These are phyloP conservation scores for Lentithecium fluviatile DNA, from an alignment of 495 filamentous ascomycete species.

Conservation along the genomic window DNA sequence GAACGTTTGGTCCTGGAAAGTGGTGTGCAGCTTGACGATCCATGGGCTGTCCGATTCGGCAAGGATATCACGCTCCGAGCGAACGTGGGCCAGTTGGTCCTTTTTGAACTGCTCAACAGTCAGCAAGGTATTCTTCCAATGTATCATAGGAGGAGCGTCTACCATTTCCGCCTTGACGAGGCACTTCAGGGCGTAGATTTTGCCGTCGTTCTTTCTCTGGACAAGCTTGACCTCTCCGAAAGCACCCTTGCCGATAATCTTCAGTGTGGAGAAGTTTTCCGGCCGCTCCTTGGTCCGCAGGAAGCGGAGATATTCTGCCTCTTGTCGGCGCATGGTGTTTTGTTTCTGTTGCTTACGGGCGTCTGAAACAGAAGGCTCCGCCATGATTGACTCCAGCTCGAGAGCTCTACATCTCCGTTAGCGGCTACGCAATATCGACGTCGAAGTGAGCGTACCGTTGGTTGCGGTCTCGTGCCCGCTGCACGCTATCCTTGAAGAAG, in stretches of 20 bases:
- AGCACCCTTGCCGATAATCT: slow-evolving; percentile 97
- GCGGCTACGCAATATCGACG: slow-evolving; percentile 4
- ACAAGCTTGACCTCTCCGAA: slow-evolving; percentile 98
- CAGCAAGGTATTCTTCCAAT: slow-evolving; percentile 2
- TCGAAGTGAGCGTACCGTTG: slow-evolving; percentile 61
- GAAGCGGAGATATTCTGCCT: slow-evolving; percentile 90
- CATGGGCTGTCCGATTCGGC: slow-evolving; percentile 98
- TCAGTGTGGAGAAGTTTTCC: slow-evolving; percentile 89
- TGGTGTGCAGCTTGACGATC: slow-evolving; percentile 97
- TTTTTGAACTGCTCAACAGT: slow-evolving; percentile 72
- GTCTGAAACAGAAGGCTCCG: slow-evolving; percentile 68
- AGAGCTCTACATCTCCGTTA: slow-evolving; percentile 61
- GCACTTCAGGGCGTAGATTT: slow-evolving; percentile 97
- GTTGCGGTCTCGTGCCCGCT: slow-evolving; percentile 86
- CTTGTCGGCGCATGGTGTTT: slow-evolving; percentile 73
- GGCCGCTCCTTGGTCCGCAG: slow-evolving; percentile 87
- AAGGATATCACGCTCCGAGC: slow-evolving; percentile 94
- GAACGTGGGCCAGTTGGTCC: slow-evolving; percentile 97
- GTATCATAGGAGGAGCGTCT: not conserved
- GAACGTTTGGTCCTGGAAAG: slow-evolving; percentile 93
- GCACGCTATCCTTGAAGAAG: slow-evolving; percentile 96
- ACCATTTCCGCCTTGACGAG: slow-evolving; percentile 96
- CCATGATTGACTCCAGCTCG: slow-evolving; percentile 81
- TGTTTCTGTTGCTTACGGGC: slow-evolving; percentile 75
- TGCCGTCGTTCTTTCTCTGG: slow-evolving; percentile 91